Evolutionary conservation across 495 filamentous ascomycete species (phyloP).

Genomic region (Wilcoxina mikolae): DNA sequence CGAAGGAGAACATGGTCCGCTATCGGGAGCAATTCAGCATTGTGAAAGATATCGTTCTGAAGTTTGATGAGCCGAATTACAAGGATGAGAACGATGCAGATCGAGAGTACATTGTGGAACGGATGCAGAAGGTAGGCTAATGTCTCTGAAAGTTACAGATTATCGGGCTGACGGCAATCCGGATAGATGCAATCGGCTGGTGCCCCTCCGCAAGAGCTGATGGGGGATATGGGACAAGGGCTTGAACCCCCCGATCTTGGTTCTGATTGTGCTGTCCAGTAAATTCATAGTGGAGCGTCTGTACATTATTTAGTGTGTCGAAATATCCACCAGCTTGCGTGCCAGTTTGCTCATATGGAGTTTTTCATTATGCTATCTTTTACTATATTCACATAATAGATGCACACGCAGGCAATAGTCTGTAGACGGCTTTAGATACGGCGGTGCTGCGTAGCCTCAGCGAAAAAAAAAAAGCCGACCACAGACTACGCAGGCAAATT

Average conservation of each 20-base stretch:
- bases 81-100: slow-evolving; percentile 65
- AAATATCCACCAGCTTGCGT: too few species aligned
- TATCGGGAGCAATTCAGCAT: slow-evolving; percentile 69
- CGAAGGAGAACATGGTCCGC: slow-evolving; percentile 54
- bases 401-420: too few species aligned
- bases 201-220: slow-evolving; percentile 73
- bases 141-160: neutral
- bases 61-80: slow-evolving; percentile 69
- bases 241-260: slow-evolving; percentile 59
- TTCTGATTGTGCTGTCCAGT: slow-evolving; percentile 61
- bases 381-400: too few species aligned
- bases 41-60: slow-evolving; percentile 74
- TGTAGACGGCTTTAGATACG: too few species aligned
- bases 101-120: slow-evolving; percentile 84
- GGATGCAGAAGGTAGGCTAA: slow-evolving; percentile 83
- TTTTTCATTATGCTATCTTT: too few species aligned
- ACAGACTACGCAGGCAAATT: too few species aligned
- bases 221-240: slow-evolving; percentile 70
- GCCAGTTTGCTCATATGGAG: too few species aligned
- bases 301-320: too few species aligned
- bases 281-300: slow-evolving; percentile 20
- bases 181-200: slow-evolving; percentile 83
- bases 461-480: too few species aligned
- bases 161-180: neutral
- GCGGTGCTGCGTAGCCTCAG: too few species aligned